Percentiles rank a stretch among this genome's conserved stretches.
phyloP scores from a whole-genome alignment of 225 moss, liverwort and hornwort species.

The Rhytidiadelphus loreus region DNA sequence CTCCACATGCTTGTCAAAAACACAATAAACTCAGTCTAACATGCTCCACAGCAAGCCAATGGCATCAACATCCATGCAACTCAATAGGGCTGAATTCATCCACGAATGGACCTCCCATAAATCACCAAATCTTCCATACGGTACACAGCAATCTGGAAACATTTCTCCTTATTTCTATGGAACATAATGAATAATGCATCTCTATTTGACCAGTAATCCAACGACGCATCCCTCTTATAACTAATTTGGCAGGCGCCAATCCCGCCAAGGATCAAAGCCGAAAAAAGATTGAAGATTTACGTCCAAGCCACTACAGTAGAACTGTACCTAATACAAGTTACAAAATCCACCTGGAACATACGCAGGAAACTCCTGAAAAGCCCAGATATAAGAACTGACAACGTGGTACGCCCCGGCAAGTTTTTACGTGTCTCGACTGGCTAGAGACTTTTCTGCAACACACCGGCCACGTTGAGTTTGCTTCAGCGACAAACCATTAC shows the following conservation, averaged over 20 bases:
- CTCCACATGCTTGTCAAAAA: not conserved
- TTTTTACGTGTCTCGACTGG: not conserved
- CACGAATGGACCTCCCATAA: not conserved
- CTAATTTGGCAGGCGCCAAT: not conserved
- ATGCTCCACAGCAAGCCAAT: not conserved
- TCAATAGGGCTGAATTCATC: not conserved
- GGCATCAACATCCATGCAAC: not conserved
- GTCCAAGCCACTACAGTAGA: not conserved
- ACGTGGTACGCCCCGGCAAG: not conserved
- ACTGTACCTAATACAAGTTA: not conserved
- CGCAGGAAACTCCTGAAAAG: not conserved
- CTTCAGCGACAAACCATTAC: not conserved
- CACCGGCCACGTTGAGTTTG: not conserved
- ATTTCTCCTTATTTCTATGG: not conserved
- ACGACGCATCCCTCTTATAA: not conserved
- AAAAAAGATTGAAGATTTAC: not conserved
- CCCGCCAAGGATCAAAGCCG: not conserved
- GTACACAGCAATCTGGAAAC: not conserved
- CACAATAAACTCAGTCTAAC: not conserved
- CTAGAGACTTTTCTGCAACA: not conserved
- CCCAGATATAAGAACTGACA: not conserved
- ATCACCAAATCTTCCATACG: not conserved
- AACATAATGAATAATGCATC: conserved; percentile 5
- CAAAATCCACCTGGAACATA: not conserved
- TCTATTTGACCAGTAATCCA: not conserved